Evolutionary conservation across 371 early-diverging fungal species (phyloP), one percentile per base, ranked within the genome.

Genomic region (Rhizopus delemar): DNA sequence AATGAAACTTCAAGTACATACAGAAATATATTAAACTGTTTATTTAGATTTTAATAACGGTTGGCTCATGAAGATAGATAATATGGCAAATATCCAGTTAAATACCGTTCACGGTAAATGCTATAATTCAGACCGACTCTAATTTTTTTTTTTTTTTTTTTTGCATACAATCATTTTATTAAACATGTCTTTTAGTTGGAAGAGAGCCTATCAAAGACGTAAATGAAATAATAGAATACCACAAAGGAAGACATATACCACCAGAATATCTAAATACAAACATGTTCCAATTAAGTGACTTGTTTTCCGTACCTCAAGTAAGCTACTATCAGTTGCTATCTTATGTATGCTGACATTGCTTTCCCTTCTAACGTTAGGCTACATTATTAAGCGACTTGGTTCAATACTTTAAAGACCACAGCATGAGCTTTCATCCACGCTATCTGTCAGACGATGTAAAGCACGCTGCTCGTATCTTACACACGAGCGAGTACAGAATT

Each of bases 51-150:
- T 74, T 35, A 76, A 82, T 33, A 83, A 81, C 38, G 86, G 88
- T 5, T 87, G 85, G 84, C 55, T 87, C 51, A 85, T 87, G 82
- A 87, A 87, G 58, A 74, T 87, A 35, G 88, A 87, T 59, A 78
- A 81, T 34, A 80, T 77, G 71, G 83, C 78, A 41, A 87, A 86
- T 61, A 81, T 87, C 41, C 86, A 86, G 41, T 54, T 86, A 41
- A 85, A 84, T 58, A 84, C 86, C 0, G 79, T 87, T 0, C 81
- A 82, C 57, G 82, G 75, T 75, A 71, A 66, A 56, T 31, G 13
- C 11, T 51, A 46, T 2, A 12, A 22, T 0, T 8, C 52, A 39
- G 11, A 57, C 32, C 45, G 35, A 9, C n/a, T 29, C 6, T 52
- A 13, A 29, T 8, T n/a, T 9, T 29, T 41, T 49, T 0, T 48